Evolutionary conservation across 352 stramenopile species (phyloP).

Genomic region (Globisporangium cystogenes): DNA sequence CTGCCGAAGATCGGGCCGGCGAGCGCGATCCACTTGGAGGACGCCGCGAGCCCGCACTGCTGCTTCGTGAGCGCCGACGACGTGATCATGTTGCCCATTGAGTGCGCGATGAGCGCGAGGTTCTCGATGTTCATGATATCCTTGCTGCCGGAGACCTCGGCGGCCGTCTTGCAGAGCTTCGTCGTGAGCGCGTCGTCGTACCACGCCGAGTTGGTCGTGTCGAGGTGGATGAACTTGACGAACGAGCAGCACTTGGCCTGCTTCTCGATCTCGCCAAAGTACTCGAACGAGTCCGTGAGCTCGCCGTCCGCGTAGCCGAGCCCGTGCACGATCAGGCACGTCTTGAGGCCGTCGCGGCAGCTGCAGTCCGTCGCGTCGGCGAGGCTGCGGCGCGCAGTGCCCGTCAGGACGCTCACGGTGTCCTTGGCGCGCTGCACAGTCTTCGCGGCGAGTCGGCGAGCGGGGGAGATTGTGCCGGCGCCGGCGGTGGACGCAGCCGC

Average conservation of each 20-base stretch:
- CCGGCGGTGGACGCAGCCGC: background rate
- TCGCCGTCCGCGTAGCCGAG: slow-evolving; percentile 10
- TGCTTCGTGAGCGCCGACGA: slow-evolving; percentile 18
- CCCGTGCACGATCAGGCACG: slow-evolving; percentile 28
- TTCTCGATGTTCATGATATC: slow-evolving; percentile 16
- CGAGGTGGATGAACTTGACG: slow-evolving; percentile 24
- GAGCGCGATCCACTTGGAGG: slow-evolving; percentile 37
- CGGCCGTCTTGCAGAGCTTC: slow-evolving; percentile 17
- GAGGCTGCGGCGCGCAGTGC: slow-evolving; percentile 11
- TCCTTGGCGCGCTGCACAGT: slow-evolving; percentile 12
- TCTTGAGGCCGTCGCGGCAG: slow-evolving; percentile 14
- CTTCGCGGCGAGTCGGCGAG: slow-evolving; percentile 5
- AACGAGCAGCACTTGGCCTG: slow-evolving; percentile 27
- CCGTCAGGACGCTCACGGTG: slow-evolving; percentile 6
- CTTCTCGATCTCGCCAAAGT: slow-evolving; percentile 19
- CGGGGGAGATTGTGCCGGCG: background rate
- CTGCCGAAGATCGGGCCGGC: slow-evolving; percentile 29
- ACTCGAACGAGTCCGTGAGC: slow-evolving; percentile 11
- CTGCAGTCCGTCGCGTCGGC: slow-evolving; percentile 9
- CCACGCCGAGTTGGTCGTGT: slow-evolving; percentile 22
- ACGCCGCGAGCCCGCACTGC: slow-evolving; percentile 18
- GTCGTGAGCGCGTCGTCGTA: slow-evolving; percentile 15
- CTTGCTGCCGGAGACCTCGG: slow-evolving; percentile 6
- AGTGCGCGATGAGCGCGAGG: slow-evolving; percentile 34
- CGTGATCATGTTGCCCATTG: slow-evolving; percentile 42